Evolutionary conservation across 371 early-diverging fungal species (phyloP).

Genomic region (Batrachochytrium dendrobatidis): DNA sequence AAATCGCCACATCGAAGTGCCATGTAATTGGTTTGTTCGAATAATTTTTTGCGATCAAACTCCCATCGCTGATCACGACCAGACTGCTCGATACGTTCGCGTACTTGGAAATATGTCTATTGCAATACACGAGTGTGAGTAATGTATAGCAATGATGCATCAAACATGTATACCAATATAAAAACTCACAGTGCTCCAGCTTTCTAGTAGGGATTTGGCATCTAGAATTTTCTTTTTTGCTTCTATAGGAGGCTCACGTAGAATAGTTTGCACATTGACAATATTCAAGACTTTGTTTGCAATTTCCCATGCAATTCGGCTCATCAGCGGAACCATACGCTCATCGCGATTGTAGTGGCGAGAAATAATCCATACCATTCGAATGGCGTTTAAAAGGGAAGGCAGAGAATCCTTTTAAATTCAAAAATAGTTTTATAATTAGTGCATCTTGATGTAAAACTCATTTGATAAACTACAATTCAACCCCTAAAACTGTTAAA

Average conservation of each 20-base stretch:
- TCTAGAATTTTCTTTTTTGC: slow-evolving; percentile 45
- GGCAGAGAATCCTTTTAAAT: slow-evolving; percentile 40
- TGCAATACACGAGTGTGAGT: no score
- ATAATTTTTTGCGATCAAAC: slow-evolving; percentile 51
- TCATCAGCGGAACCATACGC: slow-evolving; percentile 55
- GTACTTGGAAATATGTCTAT: slow-evolving; percentile 48
- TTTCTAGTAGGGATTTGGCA: slow-evolving; percentile 42
- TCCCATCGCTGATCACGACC: slow-evolving; percentile 59
- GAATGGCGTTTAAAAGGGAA: slow-evolving; percentile 47
- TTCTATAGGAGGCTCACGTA: slow-evolving; percentile 36
- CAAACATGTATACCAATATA: no score
- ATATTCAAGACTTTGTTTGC: slow-evolving; percentile 45
- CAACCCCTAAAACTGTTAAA: neutral
- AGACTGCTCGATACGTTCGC: slow-evolving; percentile 51
- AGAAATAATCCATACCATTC: slow-evolving; percentile 60
- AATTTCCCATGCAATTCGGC: slow-evolving; percentile 51
- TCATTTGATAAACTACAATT: neutral
- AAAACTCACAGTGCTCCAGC: slow-evolving; percentile 37
- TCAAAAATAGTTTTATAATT: neutral
- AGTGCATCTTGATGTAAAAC: neutral
- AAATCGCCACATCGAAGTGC: slow-evolving; percentile 47
- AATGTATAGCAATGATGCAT: slow-evolving; percentile 2
- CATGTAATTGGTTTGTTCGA: slow-evolving; percentile 57
- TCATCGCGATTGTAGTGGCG: slow-evolving; percentile 56
- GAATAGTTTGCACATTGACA: slow-evolving; percentile 42